phyloP scores from a whole-genome alignment of 2,329 filamentous ascomycete genomes.

The Penicillium thymicola region DNA sequence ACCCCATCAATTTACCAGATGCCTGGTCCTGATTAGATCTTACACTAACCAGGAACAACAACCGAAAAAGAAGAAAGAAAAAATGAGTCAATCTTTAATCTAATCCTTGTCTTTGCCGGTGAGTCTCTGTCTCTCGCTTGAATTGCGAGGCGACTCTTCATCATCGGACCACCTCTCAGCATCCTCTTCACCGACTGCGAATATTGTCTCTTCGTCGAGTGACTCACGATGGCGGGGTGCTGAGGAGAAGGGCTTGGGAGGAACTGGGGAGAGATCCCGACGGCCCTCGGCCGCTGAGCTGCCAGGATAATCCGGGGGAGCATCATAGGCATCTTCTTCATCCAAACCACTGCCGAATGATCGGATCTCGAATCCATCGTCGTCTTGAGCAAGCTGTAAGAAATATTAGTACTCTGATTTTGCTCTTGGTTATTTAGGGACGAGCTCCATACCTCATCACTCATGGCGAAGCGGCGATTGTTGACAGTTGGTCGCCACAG shows the following conservation, averaged over 20 bases:
- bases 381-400: constrained; percentile 81
- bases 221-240: constrained; percentile 55
- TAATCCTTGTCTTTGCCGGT: constrained; percentile 42
- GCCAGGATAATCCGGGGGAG: constrained; percentile 34
- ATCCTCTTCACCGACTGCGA: constrained; percentile 77
- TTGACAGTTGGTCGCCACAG: constrained; percentile 95
- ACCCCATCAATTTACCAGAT: background rate
- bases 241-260: constrained; percentile 53
- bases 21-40: background rate
- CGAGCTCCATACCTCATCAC: constrained; percentile 67
- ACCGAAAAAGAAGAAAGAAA: background rate
- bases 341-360: constrained; percentile 77
- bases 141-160: constrained; percentile 54
- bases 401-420: constrained; percentile 28
- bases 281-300: constrained; percentile 29
- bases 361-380: constrained; percentile 95
- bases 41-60: background rate
- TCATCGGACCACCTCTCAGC: constrained; percentile 77
- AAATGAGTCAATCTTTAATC: background rate
- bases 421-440: background rate
- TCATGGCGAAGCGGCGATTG: constrained; percentile 97
- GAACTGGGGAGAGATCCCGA: constrained; percentile 39
- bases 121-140: constrained; percentile 51
- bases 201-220: constrained; percentile 89
- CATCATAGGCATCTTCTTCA: constrained; percentile 54